Evolutionary conservation across 345 rosid species (phyloP).

Genomic region (Sisymbrium altissimum): DNA sequence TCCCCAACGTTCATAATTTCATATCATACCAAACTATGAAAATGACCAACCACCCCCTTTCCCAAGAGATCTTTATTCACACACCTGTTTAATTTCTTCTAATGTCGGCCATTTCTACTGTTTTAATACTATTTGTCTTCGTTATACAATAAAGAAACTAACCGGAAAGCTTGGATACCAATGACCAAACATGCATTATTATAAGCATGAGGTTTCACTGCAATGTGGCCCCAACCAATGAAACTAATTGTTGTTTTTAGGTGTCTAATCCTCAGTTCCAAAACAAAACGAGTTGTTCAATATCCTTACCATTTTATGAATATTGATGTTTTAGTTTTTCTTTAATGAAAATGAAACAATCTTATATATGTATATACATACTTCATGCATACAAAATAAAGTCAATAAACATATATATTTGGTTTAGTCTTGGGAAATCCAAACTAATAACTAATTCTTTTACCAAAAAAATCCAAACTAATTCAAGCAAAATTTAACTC

Average conservation of each 20-base stretch:
- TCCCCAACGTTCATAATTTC: slow-evolving; percentile 24
- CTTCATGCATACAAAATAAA: neutral
- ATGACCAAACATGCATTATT: slow-evolving; percentile 25
- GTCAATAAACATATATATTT: neutral
- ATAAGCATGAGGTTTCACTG: slow-evolving; percentile 12
- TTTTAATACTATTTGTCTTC: neutral
- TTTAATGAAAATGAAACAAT: neutral
- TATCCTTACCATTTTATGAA: neutral
- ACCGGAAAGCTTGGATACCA: slow-evolving; percentile 31
- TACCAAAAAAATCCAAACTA: neutral
- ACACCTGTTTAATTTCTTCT: slow-evolving; percentile 1
- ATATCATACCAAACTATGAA: slow-evolving; percentile 32
- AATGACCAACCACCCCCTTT: slow-evolving; percentile 29
- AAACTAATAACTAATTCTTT: no score
- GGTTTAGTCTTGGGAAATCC: neutral
- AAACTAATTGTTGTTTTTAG: neutral
- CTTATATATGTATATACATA: neutral
- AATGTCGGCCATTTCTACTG: slow-evolving; percentile 23
- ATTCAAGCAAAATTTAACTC: neutral
- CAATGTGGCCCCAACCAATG: slow-evolving; percentile 29
- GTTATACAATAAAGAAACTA: slow-evolving; percentile 13
- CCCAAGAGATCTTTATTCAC: neutral
- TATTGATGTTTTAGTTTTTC: neutral
- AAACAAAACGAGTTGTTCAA: slow-evolving; percentile 5
- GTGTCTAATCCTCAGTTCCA: neutral